phyloP scores from a whole-genome alignment of 2,329 filamentous ascomycete species.

The Zasmidium angulare region DNA sequence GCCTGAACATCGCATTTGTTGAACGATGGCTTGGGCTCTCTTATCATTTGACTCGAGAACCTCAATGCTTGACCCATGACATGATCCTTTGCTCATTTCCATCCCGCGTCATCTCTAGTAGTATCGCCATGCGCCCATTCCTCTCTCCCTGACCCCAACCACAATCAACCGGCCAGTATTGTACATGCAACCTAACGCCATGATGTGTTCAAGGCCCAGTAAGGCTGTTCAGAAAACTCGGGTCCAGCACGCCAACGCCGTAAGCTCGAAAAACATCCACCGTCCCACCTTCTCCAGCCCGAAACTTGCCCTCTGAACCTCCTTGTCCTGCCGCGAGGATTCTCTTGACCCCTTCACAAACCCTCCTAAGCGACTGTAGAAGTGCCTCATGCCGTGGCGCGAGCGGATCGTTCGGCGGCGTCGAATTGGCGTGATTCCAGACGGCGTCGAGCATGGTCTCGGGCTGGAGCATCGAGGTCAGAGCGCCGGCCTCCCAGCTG shows the following conservation, averaged over 20 bases:
- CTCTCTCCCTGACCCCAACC: too few relatives aligned
- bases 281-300: neutral
- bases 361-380: conserved; percentile 15
- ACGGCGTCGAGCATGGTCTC: conserved; percentile 22
- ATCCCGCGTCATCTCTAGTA: too few relatives aligned
- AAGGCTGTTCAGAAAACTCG: neutral
- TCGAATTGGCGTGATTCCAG: conserved; percentile 20
- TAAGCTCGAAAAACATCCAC: neutral
- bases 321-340: conserved; percentile 8
- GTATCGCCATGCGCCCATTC: too few relatives aligned
- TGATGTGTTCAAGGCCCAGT: neutral
- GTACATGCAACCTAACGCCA: neutral
- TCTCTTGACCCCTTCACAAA: conserved; percentile 24
- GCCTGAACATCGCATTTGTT: conserved; percentile 75
- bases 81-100: too few relatives aligned
- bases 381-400: conserved; percentile 20
- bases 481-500: conserved; percentile 28
- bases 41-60: too few relatives aligned
- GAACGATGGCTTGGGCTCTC: conserved; percentile 25
- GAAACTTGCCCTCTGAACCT: neutral
- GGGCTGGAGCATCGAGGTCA: conserved; percentile 27
- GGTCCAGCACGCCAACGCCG: neutral
- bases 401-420: conserved; percentile 21
- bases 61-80: too few relatives aligned
- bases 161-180: neutral